Evolutionary conservation across 331 rosid species (phyloP).

Genomic region (Ulmus americana): DNA sequence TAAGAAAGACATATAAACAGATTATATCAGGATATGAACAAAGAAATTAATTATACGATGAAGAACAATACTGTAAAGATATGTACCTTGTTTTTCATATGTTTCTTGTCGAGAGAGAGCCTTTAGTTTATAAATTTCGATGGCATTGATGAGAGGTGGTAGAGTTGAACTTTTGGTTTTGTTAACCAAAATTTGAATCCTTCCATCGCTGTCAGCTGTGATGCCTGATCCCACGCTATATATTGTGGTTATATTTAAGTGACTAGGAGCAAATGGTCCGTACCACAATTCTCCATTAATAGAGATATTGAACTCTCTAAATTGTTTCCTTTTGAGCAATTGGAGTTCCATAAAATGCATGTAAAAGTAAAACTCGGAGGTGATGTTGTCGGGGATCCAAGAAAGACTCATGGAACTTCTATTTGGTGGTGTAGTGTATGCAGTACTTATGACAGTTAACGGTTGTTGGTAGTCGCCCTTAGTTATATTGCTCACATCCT

Average conservation of each 20-base stretch:
- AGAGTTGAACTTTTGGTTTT: constrained; percentile 31
- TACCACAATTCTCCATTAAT: constrained; percentile 10
- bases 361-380: constrained; percentile 15
- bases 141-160: constrained; percentile 50
- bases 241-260: not conserved
- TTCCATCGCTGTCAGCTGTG: not conserved
- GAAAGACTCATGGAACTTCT: not conserved
- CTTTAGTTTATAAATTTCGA: constrained; percentile 33
- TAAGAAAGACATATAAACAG: too few species aligned
- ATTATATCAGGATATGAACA: too few species aligned
- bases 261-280: not conserved
- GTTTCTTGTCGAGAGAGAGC: constrained; percentile 34
- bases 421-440: constrained; percentile 19
- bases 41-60: too few species aligned
- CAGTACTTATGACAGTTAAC: constrained; percentile 43
- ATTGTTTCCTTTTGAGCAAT: constrained; percentile 16
- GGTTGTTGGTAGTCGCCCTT: constrained; percentile 18
- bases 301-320: constrained; percentile 16
- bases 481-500: not conserved
- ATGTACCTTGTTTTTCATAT: constrained; percentile 39
- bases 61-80: not conserved
- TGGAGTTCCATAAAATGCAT: constrained; percentile 32
- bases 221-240: not conserved
- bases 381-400: not conserved
- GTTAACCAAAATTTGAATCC: not conserved